Conservation (phyloP, 2,329 filamentous ascomycete genomes). For the Dendrostoma leiphaemia region DNA sequence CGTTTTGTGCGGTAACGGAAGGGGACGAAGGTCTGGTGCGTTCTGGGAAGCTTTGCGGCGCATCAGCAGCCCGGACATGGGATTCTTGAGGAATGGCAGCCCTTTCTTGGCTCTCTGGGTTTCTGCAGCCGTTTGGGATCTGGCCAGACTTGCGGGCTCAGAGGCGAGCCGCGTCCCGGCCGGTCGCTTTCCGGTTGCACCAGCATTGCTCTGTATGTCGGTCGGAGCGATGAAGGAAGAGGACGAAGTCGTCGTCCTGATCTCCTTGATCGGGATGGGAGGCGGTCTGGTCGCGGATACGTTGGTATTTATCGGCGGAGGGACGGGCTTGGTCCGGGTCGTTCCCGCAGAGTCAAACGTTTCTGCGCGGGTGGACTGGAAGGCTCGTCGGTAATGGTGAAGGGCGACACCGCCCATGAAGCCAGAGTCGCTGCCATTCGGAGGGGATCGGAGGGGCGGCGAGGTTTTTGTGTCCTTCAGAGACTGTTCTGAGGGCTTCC, state of each 20-base stretch:
- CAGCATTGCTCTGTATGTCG: slow-evolving; percentile 39
- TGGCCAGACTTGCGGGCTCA: slow-evolving; percentile 34
- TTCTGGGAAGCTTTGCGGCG: slow-evolving; percentile 54
- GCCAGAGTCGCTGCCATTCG: slow-evolving; percentile 38
- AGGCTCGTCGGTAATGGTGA: slow-evolving; percentile 46
- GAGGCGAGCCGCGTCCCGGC: slow-evolving; percentile 37
- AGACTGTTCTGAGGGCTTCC: slow-evolving; percentile 18
- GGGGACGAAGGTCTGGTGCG: slow-evolving; percentile 39
- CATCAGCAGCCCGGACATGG: slow-evolving; percentile 57
- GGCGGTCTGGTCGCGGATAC: slow-evolving; percentile 28
- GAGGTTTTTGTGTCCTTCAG: slow-evolving; percentile 22
- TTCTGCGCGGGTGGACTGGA: slow-evolving; percentile 22
- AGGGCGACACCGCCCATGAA: slow-evolving; percentile 57
- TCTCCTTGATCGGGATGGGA: slow-evolving; percentile 27
- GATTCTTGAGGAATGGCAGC: slow-evolving; percentile 57
- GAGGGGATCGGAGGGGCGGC: slow-evolving; percentile 30
- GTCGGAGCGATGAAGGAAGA: slow-evolving; percentile 48
- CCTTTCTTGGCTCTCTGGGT: slow-evolving; percentile 49
- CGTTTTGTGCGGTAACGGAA: slow-evolving; percentile 36
- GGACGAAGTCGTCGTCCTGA: slow-evolving; percentile 29
- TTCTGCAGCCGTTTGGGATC: slow-evolving; percentile 31
- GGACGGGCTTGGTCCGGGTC: slow-evolving; percentile 30
- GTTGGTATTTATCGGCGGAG: slow-evolving; percentile 35
- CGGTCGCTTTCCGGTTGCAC: slow-evolving; percentile 39
- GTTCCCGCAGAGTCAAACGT: slow-evolving; percentile 16